Base-by-base conservation (phyloP, 768 basidiomycete genomes). In the Naganishia randhawae region DNA sequence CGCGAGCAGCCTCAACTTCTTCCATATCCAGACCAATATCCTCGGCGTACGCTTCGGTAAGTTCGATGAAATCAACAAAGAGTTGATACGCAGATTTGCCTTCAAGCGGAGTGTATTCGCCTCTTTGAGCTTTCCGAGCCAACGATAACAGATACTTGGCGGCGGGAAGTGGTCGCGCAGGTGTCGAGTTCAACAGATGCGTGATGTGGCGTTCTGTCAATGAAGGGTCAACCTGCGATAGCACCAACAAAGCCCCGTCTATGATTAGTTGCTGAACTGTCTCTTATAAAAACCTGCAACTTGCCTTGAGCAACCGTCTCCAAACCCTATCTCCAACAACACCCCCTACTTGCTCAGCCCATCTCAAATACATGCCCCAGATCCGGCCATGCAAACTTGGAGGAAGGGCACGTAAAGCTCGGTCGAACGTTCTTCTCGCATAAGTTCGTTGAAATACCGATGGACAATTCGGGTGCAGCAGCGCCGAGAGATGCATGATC, bases 31-130 rank as follows among this genome's bases (percentile, higher is more conserved):
- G 80, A 0, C 96, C 96, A 71, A 98, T 90, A 50, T 95, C 91
- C 31, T 98, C 96, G 0, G 94, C 85, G 74, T 88, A 89, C 69
- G 87, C 85, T 78, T 97, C 95, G 39, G 91, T 90, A 4, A 96
- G 86, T 39, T 95, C 90, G 50, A 98, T 85, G 84, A 90, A 98
- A 71, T 96, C 91, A 63, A 87, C 87, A 25, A 99, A 86, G 3
- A 98, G 84, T 74, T 97, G 93, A 75, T 96, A 97, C 0, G 95
- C 89, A 69, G 92, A 94, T 81, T 97, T 97, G 55, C 90, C 90
- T 77, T 97, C 93, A 0, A 91, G 87, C 68, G 91, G 92, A 16
- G 82, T 83, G 75, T 96, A 97, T 69, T 88, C 86, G 29, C 92
- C 93, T 45, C 85, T 84, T 0, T 88, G 84, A 2, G 95, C 91